Conservation (phyloP, 2,329 filamentous ascomycete species). For the Fusarium dimerum region DNA sequence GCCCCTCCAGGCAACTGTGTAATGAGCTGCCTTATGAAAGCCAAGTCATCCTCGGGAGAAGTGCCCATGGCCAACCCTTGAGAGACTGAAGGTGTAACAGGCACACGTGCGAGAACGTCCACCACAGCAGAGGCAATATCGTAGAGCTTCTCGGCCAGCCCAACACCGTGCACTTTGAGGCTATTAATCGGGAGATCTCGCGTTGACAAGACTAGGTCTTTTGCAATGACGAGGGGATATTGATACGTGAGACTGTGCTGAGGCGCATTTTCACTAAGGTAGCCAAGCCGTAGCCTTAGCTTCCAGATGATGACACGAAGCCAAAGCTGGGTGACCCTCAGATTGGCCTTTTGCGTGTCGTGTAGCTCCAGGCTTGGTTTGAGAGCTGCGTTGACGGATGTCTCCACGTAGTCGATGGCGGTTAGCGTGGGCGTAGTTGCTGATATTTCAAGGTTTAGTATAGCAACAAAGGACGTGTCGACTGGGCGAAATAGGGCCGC, state of each 20-base stretch:
- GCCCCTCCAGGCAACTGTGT: slow-evolving; percentile 39
- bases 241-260: slow-evolving; percentile 42
- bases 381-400: slow-evolving; percentile 38
- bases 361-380: slow-evolving; percentile 34
- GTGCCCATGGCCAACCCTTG: slow-evolving; percentile 26
- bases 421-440: slow-evolving; percentile 33
- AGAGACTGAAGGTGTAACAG: slow-evolving; percentile 31
- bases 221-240: slow-evolving; percentile 45
- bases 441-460: slow-evolving; percentile 41
- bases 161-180: slow-evolving; percentile 45
- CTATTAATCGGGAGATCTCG: slow-evolving; percentile 39
- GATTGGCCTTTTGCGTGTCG: slow-evolving; percentile 47
- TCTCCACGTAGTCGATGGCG: slow-evolving; percentile 38
- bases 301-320: slow-evolving; percentile 48
- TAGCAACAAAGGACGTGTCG: slow-evolving; percentile 43
- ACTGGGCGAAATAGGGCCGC: slow-evolving; percentile 43
- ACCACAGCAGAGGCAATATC: slow-evolving; percentile 47
- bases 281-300: slow-evolving; percentile 43
- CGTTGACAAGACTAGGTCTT: slow-evolving; percentile 41
- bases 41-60: slow-evolving; percentile 39
- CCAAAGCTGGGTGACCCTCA: slow-evolving; percentile 48
- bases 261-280: slow-evolving; percentile 36
- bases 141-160: slow-evolving; percentile 49
- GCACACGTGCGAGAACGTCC: slow-evolving; percentile 46
- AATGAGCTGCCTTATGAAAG: slow-evolving; percentile 40